These are phyloP conservation scores for Schizophyllum amplum DNA, from an alignment of 1,284 basidiomycete species.

Conservation along the genomic window DNA sequence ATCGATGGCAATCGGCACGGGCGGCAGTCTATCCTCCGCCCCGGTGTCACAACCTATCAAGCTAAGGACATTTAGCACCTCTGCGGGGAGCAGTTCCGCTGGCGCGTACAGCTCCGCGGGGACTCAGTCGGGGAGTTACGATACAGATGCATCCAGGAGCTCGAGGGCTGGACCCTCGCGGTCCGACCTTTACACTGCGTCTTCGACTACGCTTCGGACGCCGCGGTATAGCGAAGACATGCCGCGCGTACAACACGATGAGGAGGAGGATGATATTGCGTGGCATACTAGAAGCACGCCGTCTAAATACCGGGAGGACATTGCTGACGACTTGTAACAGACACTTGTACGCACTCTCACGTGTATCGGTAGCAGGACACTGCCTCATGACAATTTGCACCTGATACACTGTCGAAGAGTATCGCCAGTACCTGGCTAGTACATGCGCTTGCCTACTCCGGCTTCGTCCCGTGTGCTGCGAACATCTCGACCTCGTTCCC, in stretches of 20 bases:
- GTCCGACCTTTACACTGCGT: neutral
- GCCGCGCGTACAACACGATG: neutral
- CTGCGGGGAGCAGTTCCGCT: neutral
- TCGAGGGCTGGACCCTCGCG: neutral
- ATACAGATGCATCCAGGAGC: too few species aligned
- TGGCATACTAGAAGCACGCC: neutral
- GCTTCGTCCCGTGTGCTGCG: slow-evolving; percentile 17
- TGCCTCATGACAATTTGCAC: too few species aligned
- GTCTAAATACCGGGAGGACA: neutral
- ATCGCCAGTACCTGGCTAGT: too few species aligned
- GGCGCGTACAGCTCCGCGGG: neutral
- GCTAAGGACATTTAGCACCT: neutral
- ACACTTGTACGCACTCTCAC: too few species aligned
- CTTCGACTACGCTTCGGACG: neutral
- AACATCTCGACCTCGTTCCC: neutral
- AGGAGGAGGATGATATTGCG: neutral
- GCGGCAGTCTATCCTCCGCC: neutral
- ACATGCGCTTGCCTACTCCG: too few species aligned
- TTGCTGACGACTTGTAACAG: neutral
- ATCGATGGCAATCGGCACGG: neutral
- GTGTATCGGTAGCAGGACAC: too few species aligned
- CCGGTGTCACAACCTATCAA: neutral
- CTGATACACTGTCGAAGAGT: too few species aligned
- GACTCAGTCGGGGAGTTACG: too few species aligned
- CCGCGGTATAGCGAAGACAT: neutral